A percentile compares a stretch with the other conserved stretches of the same genome.
Conservation (phyloP, 345 rosid genomes). For the Hibiscus mutabilis region DNA sequence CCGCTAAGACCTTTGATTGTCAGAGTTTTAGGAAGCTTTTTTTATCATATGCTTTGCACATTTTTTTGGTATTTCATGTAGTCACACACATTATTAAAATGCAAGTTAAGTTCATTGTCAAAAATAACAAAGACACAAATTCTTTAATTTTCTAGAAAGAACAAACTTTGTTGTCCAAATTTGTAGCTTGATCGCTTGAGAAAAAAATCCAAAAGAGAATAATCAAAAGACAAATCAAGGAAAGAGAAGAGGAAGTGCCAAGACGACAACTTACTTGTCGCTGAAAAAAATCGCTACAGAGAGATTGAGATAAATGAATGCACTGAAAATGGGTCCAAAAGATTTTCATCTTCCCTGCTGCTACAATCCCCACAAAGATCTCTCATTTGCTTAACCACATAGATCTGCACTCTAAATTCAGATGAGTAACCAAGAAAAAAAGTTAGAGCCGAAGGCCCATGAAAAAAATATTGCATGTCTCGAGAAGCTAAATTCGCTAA, state of each 20-base stretch:
- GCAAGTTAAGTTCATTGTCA: neutral
- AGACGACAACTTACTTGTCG: too few relatives aligned
- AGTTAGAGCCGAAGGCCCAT: neutral
- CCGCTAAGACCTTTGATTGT: neutral
- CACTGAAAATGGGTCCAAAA: too few relatives aligned
- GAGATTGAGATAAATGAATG: too few relatives aligned
- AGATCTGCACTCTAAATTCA: neutral
- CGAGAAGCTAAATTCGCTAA: neutral
- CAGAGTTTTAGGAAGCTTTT: neutral
- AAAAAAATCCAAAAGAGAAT: too few relatives aligned
- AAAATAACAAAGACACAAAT: neutral
- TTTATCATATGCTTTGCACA: neutral
- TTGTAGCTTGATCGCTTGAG: neutral
- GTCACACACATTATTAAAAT: neutral
- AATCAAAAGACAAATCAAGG: neutral
- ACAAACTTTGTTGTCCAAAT: neutral
- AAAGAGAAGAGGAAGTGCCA: neutral
- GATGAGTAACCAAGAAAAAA: neutral
- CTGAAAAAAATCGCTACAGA: too few relatives aligned
- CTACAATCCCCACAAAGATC: constrained; percentile 34
- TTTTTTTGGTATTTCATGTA: neutral
- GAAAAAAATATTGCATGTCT: neutral
- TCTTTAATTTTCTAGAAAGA: neutral
- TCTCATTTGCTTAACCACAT: constrained; percentile 26
- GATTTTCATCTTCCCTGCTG: constrained; percentile 71